phyloP scores from a whole-genome alignment of 2,329 filamentous ascomycete genomes.

The Zopfia rhizophila region DNA sequence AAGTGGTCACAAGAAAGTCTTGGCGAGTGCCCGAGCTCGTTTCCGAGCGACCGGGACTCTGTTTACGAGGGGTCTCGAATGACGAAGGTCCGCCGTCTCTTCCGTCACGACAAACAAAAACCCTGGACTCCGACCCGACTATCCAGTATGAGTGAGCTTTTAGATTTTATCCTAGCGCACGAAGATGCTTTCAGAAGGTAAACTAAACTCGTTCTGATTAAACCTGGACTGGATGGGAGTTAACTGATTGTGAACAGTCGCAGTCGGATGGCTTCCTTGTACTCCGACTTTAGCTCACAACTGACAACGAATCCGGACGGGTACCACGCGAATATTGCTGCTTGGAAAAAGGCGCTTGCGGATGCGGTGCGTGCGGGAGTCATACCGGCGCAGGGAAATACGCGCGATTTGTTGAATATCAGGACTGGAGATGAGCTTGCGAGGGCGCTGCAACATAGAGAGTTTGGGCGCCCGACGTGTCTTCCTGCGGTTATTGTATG shows the following conservation, averaged over 20 bases:
- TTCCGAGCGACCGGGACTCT: neutral
- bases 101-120: conserved; percentile 28
- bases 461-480: conserved; percentile 83
- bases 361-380: conserved; percentile 73
- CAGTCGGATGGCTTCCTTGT: conserved; percentile 83
- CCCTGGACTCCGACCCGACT: conserved; percentile 25
- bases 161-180: conserved; percentile 66
- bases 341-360: conserved; percentile 81
- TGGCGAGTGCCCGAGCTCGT: neutral
- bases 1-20: neutral
- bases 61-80: conserved; percentile 5
- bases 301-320: conserved; percentile 83
- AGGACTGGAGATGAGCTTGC: conserved; percentile 71
- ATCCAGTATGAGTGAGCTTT: conserved; percentile 70
- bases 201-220: neutral
- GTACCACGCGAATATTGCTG: conserved; percentile 80
- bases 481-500: conserved; percentile 77
- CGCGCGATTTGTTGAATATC: conserved; percentile 62
- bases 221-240: too few relatives aligned
- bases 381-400: conserved; percentile 55
- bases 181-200: conserved; percentile 62
- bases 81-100: conserved; percentile 31
- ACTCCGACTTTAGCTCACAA: conserved; percentile 84
- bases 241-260: conserved; percentile 60
- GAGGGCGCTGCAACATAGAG: conserved; percentile 75